A percentile compares a stretch with the other conserved stretches of the same genome.
phyloP scores from a whole-genome alignment of 2,329 filamentous ascomycete species.

The Fusarium hainanense region DNA sequence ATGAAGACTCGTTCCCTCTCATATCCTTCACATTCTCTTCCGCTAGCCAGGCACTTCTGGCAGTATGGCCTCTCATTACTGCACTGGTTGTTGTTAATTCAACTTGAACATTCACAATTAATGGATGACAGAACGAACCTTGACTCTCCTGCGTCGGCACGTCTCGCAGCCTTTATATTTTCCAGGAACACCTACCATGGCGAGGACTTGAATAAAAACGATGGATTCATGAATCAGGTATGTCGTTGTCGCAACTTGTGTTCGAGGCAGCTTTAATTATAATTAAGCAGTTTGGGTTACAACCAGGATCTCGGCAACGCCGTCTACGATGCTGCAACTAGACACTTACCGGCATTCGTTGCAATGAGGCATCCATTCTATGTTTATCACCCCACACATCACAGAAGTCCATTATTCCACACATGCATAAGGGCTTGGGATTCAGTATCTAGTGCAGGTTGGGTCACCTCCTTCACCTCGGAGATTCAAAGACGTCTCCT shows the following conservation, averaged over 20 bases:
- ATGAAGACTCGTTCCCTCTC: slow-evolving; percentile 73
- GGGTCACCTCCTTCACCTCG: slow-evolving; percentile 16
- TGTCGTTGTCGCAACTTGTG: neutral
- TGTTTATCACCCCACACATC: slow-evolving; percentile 40
- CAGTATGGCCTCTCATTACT: slow-evolving; percentile 71
- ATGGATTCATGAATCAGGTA: neutral
- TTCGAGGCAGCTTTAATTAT: slow-evolving; percentile 5
- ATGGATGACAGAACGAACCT: slow-evolving; percentile 54
- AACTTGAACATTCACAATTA: neutral
- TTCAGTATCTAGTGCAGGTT: neutral
- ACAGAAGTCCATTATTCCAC: slow-evolving; percentile 30
- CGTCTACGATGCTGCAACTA: slow-evolving; percentile 36
- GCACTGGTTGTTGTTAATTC: slow-evolving; percentile 57
- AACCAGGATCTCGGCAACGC: slow-evolving; percentile 20
- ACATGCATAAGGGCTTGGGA: slow-evolving; percentile 14
- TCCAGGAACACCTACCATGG: slow-evolving; percentile 71
- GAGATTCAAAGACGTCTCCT: slow-evolving; percentile 24
- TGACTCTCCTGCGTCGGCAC: slow-evolving; percentile 68
- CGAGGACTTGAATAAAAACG: slow-evolving; percentile 30
- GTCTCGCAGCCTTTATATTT: slow-evolving; percentile 75
- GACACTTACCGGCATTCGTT: slow-evolving; percentile 28
- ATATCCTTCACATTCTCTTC: slow-evolving; percentile 70
- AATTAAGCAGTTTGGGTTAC: neutral
- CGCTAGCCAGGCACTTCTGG: slow-evolving; percentile 68
- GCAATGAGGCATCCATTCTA: slow-evolving; percentile 35